Evolutionary conservation across 163 green algal genomes (phyloP), one percentile per base, ranked within the genome.

Genomic region (Volvox carteri): DNA sequence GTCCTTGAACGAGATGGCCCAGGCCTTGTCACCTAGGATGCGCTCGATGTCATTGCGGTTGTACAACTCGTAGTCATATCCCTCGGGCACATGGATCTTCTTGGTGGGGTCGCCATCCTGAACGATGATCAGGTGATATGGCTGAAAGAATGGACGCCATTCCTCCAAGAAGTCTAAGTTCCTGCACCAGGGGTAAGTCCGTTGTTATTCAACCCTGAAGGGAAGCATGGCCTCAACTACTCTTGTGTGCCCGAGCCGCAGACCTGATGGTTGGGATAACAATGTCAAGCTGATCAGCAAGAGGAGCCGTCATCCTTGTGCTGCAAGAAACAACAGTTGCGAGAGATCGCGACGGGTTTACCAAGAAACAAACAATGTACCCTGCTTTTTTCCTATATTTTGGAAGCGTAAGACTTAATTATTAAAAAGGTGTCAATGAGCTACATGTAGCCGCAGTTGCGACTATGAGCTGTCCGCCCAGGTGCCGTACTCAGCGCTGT

Each of bases 61-160:
- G 93, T 99, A 98, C 44, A 99, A 86, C 86, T 99, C 96, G 65
- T 98, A 98, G 90, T 98, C 93, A 90, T 98, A 99, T 33, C 97
- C 95, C 19, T 93, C 80, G 1, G 96, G 96, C n/a, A 98, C 95
- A 11, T 88, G 42, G 30, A 98, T 91, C 19, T 91, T 96, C 46
- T 89, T 94, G 97, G 91, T 93, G 2, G 96, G 96, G 87, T 99
- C 97, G 37, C 97, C 97, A 86, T 95, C 96, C 90, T 99, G 97
- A 12, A 99, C 92, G 58, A 99, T 96, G 90, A 99, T 99, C 0
- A 99, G 92, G 86, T 99, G 96, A 86, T 98, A 99, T 18, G 91
- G 92, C 93, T 98, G 72, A 79, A 99, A 98, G 87, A 99, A 99
- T 0, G 94, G 94, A 37, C 97, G 93, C 97, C 97, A 99, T 73